phyloP scores from a whole-genome alignment of 768 basidiomycete species.

The Thelephora aurantiotincta region DNA sequence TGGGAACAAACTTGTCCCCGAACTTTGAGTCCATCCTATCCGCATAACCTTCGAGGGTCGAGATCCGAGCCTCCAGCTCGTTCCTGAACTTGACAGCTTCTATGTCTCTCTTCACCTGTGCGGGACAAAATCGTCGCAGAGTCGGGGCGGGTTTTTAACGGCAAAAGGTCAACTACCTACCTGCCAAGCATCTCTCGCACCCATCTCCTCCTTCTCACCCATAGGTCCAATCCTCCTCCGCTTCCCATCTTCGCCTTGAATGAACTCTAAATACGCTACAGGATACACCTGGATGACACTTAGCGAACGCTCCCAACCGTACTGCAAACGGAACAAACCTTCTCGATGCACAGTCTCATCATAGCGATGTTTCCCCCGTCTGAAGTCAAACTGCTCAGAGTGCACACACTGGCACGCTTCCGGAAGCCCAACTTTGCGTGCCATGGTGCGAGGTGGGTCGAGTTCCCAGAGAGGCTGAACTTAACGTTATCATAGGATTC shows the following conservation, averaged over 20 bases:
- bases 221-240: conserved; percentile 45
- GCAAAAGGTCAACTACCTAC: conserved; percentile 22
- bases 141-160: background rate
- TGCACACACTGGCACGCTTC: conserved; percentile 49
- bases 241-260: conserved; percentile 32
- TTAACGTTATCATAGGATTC: conserved; percentile 60
- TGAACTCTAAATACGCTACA: conserved; percentile 66
- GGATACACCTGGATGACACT: conserved; percentile 39
- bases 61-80: conserved; percentile 41
- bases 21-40: conserved; percentile 51
- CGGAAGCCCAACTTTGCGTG: conserved; percentile 77
- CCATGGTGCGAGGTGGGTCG: conserved; percentile 79
- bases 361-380: conserved; percentile 72
- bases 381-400: conserved; percentile 60
- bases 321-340: conserved; percentile 23
- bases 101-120: conserved; percentile 17
- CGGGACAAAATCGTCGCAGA: background rate
- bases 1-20: conserved; percentile 24
- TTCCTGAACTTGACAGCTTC: conserved; percentile 44
- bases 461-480: conserved; percentile 69
- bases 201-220: conserved; percentile 55
- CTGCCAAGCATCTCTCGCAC: conserved; percentile 52
- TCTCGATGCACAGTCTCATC: conserved; percentile 60
- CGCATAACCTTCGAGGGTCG: conserved; percentile 40
- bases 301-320: background rate